Evolutionary conservation across 2,329 filamentous ascomycete genomes (phyloP).

Genomic region (Nemania diffusa): DNA sequence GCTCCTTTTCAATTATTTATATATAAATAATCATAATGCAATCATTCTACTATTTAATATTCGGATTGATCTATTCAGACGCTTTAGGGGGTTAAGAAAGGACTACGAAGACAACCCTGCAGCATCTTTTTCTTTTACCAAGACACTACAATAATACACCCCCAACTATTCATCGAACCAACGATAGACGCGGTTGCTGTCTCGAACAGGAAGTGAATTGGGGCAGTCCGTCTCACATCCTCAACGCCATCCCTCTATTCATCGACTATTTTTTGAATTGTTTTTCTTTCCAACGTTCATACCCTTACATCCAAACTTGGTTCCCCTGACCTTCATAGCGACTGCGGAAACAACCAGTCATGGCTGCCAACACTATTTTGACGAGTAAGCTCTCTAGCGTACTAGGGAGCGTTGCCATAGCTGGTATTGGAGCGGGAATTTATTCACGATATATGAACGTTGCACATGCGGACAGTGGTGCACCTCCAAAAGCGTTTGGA

Average conservation of each 20-base stretch:
- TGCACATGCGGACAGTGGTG: conserved; percentile 44
- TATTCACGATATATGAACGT: conserved; percentile 42
- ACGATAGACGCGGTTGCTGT: conserved; percentile 18
- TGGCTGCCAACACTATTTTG: conserved; percentile 27
- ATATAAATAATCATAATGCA: neutral
- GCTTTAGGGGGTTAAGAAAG: neutral
- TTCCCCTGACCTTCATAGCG: neutral
- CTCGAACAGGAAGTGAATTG: conserved; percentile 29
- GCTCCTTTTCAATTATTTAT: neutral
- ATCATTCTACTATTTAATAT: neutral
- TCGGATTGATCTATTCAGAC: neutral
- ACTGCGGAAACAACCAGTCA: neutral
- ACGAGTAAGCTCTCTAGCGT: conserved; percentile 16
- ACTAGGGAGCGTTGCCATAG: conserved; percentile 32
- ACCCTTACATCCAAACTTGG: neutral
- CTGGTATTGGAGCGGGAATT: conserved; percentile 41
- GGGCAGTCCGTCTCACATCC: conserved; percentile 25
- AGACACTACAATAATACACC: neutral
- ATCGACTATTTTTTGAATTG: neutral
- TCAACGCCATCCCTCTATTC: neutral
- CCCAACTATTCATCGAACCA: conserved; percentile 14
- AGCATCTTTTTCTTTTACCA: neutral
- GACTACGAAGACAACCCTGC: too few species aligned
- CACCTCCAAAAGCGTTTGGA: conserved; percentile 48
- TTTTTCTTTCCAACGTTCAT: neutral